Conservation (phyloP, 2,329 filamentous ascomycete genomes). For the Nannizziopsis arthrosporioides region DNA sequence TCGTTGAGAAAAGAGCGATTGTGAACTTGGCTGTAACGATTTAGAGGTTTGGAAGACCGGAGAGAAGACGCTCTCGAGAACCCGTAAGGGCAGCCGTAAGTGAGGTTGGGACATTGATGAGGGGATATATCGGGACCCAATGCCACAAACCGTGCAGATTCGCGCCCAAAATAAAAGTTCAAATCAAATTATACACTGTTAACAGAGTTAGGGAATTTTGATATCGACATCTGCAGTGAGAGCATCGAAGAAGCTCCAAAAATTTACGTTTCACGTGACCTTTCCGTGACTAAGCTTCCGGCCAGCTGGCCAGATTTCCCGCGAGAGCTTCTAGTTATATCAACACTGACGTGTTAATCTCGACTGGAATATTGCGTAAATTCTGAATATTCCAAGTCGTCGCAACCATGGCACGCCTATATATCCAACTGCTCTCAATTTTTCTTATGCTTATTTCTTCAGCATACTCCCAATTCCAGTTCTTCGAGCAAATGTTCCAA, state of each 20-base stretch:
- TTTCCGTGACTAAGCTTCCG: no score
- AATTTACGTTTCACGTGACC: no score
- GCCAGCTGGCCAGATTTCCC: no score
- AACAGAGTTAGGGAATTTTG: no score
- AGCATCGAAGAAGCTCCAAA: no score
- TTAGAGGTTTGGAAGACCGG: conserved; percentile 20
- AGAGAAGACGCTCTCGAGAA: conserved; percentile 28
- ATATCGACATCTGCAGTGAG: no score
- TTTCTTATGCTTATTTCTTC: conserved; percentile 49
- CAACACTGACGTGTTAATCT: no score
- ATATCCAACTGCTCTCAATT: conserved; percentile 19
- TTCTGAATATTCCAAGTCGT: background rate
- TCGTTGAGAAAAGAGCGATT: conserved; percentile 18
- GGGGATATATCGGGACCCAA: conserved; percentile 7
- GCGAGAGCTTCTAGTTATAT: no score
- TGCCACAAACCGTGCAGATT: background rate
- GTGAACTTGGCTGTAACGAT: background rate
- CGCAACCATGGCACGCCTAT: background rate
- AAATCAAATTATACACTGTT: no score
- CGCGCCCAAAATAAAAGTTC: no score
- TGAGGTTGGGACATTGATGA: conserved; percentile 34
- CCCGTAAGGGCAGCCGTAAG: conserved; percentile 30
- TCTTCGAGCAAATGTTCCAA: conserved; percentile 96
- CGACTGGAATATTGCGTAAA: background rate
- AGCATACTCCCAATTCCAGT: conserved; percentile 73